These are phyloP conservation scores for Lecanoromycetidae sp. DNA, from an alignment of 2,329 filamentous ascomycete genomes.

Conservation along the genomic window DNA sequence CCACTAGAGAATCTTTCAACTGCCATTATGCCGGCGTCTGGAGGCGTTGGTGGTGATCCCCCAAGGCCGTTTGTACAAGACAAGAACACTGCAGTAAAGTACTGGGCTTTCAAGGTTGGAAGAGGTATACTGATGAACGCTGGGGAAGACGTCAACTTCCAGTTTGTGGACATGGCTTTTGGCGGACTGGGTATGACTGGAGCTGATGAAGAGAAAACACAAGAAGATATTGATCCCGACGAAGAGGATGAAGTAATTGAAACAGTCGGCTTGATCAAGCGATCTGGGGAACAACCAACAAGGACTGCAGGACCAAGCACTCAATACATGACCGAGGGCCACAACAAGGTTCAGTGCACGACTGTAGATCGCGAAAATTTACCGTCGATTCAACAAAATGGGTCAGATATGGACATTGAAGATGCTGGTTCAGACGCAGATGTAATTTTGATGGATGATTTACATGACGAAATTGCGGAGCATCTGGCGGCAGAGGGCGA, in stretches of 20 bases:
- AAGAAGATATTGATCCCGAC: slow-evolving; percentile 38
- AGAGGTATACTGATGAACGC: slow-evolving; percentile 48
- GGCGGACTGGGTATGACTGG: slow-evolving; percentile 42
- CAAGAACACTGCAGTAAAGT: slow-evolving; percentile 28
- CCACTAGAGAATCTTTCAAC: slow-evolving; percentile 41
- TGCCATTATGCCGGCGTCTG: slow-evolving; percentile 24
- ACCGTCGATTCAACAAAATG: background rate
- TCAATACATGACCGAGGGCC: background rate
- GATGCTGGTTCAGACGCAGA: slow-evolving; percentile 21
- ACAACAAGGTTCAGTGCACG: background rate
- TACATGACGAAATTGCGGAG: slow-evolving; percentile 22
- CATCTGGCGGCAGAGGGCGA: slow-evolving; percentile 23
- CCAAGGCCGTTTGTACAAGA: slow-evolving; percentile 26
- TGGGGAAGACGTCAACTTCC: slow-evolving; percentile 43
- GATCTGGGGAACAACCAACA: background rate
- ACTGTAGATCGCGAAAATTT: background rate
- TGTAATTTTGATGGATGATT: slow-evolving; percentile 23
- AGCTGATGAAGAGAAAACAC: slow-evolving; percentile 33
- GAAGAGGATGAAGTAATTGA: slow-evolving; percentile 35
- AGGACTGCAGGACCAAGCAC: background rate
- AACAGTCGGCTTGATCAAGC: slow-evolving; percentile 23
- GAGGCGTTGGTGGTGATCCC: slow-evolving; percentile 2
- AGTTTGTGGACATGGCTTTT: slow-evolving; percentile 48
- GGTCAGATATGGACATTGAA: slow-evolving; percentile 10
- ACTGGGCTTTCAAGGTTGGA: slow-evolving; percentile 50